Conservation (phyloP, 164 flowering plant genomes). For the Chimonanthus praecox region DNA sequence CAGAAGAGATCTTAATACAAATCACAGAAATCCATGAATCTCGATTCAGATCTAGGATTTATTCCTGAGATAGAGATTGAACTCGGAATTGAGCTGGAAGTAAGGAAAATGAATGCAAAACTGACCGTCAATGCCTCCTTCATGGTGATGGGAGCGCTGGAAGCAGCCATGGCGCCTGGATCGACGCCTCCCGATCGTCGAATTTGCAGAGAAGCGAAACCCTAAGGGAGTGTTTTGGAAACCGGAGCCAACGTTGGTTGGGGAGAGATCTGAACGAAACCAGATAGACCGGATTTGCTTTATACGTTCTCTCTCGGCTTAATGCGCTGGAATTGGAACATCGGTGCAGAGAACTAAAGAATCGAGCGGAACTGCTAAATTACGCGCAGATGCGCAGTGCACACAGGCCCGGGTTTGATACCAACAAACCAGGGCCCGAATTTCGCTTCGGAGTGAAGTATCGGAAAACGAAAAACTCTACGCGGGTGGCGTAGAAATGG, state of each 20-base stretch:
- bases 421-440: no score
- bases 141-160: slow-evolving; percentile 96
- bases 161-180: slow-evolving; percentile 84
- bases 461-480: no score
- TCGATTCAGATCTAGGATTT: background rate
- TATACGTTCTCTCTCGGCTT: background rate
- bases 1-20: background rate
- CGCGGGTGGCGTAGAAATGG: no score
- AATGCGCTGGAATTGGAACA: background rate
- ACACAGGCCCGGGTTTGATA: no score
- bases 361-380: background rate
- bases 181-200: slow-evolving; percentile 15
- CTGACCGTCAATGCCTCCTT: slow-evolving; percentile 81
- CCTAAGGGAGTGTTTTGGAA: background rate
- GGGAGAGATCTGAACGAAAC: background rate
- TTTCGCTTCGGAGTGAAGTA: no score
- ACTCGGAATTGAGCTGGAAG: background rate
- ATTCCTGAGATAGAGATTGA: background rate
- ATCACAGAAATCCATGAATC: background rate
- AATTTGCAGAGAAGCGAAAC: background rate
- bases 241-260: background rate
- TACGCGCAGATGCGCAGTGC: background rate
- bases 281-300: background rate
- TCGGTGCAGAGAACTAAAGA: background rate
- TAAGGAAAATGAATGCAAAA: background rate